These are phyloP conservation scores for Pluteus cervinus DNA, from an alignment of 768 basidiomycete species.

Conservation along the genomic window DNA sequence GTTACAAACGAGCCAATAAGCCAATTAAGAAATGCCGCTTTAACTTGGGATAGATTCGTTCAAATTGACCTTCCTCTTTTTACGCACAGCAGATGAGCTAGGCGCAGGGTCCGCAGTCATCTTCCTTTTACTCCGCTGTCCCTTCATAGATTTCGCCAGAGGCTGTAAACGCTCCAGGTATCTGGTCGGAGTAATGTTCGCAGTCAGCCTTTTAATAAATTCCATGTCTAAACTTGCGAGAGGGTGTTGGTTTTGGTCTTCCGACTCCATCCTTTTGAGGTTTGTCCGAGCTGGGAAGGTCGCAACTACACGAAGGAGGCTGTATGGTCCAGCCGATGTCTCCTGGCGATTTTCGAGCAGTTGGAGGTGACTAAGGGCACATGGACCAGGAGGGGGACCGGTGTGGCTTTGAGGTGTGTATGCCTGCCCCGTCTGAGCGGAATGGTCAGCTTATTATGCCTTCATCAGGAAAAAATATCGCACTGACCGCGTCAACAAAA, in stretches of 20 bases:
- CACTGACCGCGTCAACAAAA: conserved; percentile 32
- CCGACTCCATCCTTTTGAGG: conserved; percentile 30
- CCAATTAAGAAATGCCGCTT: too few relatives aligned
- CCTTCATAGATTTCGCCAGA: neutral
- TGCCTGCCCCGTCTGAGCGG: too few relatives aligned
- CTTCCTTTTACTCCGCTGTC: conserved; percentile 13
- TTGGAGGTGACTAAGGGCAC: too few relatives aligned
- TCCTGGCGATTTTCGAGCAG: too few relatives aligned
- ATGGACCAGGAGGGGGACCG: too few relatives aligned
- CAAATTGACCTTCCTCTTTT: too few relatives aligned
- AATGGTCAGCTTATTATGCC: neutral
- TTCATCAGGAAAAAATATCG: neutral
- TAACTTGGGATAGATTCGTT: too few relatives aligned
- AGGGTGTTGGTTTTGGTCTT: conserved; percentile 35
- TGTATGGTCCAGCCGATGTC: conserved; percentile 34
- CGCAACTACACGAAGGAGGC: conserved; percentile 33
- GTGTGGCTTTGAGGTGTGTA: too few relatives aligned
- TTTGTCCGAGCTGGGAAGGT: conserved; percentile 35
- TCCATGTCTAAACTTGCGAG: conserved; percentile 35
- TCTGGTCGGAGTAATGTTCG: conserved; percentile 26
- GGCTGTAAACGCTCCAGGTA: conserved; percentile 26
- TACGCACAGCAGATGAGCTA: too few relatives aligned
- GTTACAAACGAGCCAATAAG: too few relatives aligned
- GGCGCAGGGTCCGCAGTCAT: too few relatives aligned
- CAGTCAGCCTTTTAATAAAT: conserved; percentile 32